A percentile compares a stretch with the other conserved stretches of the same genome.
Conservation (phyloP, 768 basidiomycete species). For the Kwoniella sp. region DNA sequence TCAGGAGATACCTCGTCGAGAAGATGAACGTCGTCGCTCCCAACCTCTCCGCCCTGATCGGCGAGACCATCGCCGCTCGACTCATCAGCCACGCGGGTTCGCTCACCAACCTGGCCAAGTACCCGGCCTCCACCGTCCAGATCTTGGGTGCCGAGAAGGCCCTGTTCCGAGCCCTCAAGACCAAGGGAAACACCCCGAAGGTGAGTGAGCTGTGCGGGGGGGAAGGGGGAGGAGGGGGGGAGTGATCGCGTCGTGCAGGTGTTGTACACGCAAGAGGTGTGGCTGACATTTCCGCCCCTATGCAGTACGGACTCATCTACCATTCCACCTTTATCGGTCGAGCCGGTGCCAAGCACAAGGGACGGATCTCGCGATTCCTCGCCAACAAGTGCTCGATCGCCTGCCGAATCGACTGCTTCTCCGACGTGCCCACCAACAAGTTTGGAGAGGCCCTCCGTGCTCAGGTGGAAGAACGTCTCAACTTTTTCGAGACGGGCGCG, state of each 20-base stretch:
- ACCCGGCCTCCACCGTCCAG: slow-evolving; percentile 96
- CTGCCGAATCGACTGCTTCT: slow-evolving; percentile 90
- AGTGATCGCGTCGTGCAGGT: too few species aligned
- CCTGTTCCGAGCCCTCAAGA: slow-evolving; percentile 92
- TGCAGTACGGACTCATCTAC: slow-evolving; percentile 94
- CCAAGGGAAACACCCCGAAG: slow-evolving; percentile 97
- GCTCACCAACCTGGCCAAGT: slow-evolving; percentile 93
- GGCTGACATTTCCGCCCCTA: slow-evolving; percentile 1
- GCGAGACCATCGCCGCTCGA: slow-evolving; percentile 85
- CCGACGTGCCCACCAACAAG: slow-evolving; percentile 73
- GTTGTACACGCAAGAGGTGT: too few species aligned
- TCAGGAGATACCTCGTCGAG: slow-evolving; percentile 80
- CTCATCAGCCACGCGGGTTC: slow-evolving; percentile 76
- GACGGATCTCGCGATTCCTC: slow-evolving; percentile 95
- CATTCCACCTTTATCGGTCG: slow-evolving; percentile 96
- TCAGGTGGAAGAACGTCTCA: slow-evolving; percentile 92
- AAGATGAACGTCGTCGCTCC: slow-evolving; percentile 99
- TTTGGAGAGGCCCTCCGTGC: slow-evolving; percentile 89
- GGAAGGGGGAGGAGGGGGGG: too few species aligned
- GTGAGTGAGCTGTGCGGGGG: too few species aligned
- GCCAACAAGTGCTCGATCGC: slow-evolving; percentile 99
- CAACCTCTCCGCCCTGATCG: slow-evolving; percentile 80
- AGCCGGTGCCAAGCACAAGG: slow-evolving; percentile 89
- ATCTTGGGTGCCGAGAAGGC: slow-evolving; percentile 98
- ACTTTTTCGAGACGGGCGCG: slow-evolving; percentile 87